phyloP scores from a whole-genome alignment of 106 monocot genomes.

The Triglochin maritima region DNA sequence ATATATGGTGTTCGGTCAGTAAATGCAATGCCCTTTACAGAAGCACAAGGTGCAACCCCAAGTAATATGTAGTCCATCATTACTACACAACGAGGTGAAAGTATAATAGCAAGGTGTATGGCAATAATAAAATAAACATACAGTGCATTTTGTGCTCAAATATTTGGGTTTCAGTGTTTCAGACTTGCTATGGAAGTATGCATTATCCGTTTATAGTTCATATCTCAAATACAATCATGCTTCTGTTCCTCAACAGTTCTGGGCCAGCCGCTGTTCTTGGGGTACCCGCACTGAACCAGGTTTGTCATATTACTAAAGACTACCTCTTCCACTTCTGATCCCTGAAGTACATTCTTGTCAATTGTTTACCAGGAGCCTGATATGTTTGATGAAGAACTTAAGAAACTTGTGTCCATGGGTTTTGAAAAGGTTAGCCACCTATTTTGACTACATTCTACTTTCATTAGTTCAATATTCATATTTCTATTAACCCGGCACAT shows the following conservation, averaged over 20 bases:
- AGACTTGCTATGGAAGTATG: too few species aligned
- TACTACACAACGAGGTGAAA: too few species aligned
- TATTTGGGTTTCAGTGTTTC: too few species aligned
- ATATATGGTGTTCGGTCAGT: too few species aligned
- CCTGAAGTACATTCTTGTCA: not conserved
- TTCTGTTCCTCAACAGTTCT: constrained; percentile 23
- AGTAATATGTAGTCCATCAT: too few species aligned
- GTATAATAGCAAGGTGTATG: too few species aligned
- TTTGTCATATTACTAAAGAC: constrained; percentile 5
- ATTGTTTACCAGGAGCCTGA: constrained; percentile 40
- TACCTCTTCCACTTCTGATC: not conserved
- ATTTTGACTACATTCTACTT: not conserved
- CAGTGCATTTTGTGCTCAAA: too few species aligned
- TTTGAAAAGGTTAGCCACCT: constrained; percentile 70
- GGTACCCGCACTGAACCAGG: constrained; percentile 35
- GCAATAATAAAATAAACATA: too few species aligned
- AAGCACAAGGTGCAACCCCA: too few species aligned
- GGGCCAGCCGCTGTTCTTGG: constrained; percentile 14
- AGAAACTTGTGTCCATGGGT: constrained; percentile 80
- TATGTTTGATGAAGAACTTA: constrained; percentile 83
- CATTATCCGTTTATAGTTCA: too few species aligned
- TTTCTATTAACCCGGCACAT: not conserved
- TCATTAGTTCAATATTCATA: not conserved
- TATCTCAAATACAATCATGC: too few species aligned
- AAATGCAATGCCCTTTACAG: too few species aligned